These are phyloP conservation scores for Withania somnifera DNA, from an alignment of 305 asterid genomes.

Conservation along the genomic window DNA sequence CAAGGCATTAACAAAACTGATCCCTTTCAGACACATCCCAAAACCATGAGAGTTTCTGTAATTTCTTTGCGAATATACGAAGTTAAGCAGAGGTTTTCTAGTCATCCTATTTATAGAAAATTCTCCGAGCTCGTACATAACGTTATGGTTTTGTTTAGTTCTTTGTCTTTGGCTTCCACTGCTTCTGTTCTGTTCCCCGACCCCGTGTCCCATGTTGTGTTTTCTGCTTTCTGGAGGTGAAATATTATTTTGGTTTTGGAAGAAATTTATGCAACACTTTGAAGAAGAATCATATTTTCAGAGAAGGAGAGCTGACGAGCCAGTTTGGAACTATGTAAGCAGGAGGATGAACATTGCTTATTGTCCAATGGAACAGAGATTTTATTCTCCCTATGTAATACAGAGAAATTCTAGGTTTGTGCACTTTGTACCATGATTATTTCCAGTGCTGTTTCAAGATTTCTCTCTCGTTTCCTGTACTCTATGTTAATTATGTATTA, in stretches of 20 bases:
- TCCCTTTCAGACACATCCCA: not conserved
- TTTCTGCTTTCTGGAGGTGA: not conserved
- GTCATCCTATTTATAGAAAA: not conserved
- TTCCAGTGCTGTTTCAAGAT: not conserved
- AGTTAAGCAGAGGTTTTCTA: not conserved
- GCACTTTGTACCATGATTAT: not conserved
- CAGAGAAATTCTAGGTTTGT: not conserved
- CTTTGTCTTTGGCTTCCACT: not conserved
- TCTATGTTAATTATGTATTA: no score
- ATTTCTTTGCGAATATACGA: not conserved
- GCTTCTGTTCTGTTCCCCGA: not conserved
- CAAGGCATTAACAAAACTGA: not conserved
- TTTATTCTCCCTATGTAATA: not conserved
- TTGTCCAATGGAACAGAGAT: not conserved
- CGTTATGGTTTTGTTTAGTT: not conserved
- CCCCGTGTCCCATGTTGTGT: not conserved
- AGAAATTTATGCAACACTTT: not conserved
- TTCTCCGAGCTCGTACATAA: not conserved
- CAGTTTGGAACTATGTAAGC: not conserved
- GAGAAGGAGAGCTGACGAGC: not conserved
- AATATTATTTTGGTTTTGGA: not conserved
- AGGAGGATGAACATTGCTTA: not conserved
- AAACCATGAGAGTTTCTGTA: not conserved
- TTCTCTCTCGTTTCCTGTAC: no score
- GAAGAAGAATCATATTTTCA: not conserved